Evolutionary conservation across 1,139 yeast species (phyloP), one percentile per base, ranked within the genome.

Genomic region (Diutina rugosa): DNA sequence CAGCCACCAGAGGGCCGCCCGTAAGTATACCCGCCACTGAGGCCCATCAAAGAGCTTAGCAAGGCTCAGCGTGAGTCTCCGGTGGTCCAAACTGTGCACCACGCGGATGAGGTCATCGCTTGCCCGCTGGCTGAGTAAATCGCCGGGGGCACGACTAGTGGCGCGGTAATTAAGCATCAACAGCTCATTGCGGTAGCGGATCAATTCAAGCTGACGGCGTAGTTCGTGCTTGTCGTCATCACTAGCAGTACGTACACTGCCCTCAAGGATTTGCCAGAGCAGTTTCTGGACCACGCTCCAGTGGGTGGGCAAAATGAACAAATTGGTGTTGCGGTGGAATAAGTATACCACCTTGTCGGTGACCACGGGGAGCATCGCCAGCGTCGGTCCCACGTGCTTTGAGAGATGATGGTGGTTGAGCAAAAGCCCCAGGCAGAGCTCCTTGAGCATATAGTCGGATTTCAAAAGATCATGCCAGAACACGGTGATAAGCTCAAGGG

Each of bases 151-250:
- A 12, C 51, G 18, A 46, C 38, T 26, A 26, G 28, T 45, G 21
- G 46, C 46, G 4, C 29, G 44, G n/a, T 51, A 26, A 9, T 32
- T 38, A 54, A 82, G 72, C 75, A 84, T 81, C 55, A 86, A 69
- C n/a, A 90, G 84, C 65, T 85, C 89, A 64, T 87, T 87, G 63
- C 91, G 70, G 61, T 82, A 83, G 58, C 82, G 77, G n/a, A 84
- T 77, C 32, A 85, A 65, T 57, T 83, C 83, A 56, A 84, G 76
- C 56, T 83, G 85, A 54, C 77, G 79, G 45, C 71, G 69, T 1
- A 78, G 70, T 16, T 72, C 72, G 46, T 71, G 72, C 53, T 68
- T 69, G 60, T 68, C 72, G 67, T 79, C 64, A 67, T 72, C 61
- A 35, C 41, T n/a, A 35, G n/a, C 10, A 12, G 10, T 12, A 35